Evolutionary conservation across 1,139 yeast species (phyloP), one percentile per base, ranked within the genome.

Genomic region (Pneumocystis wakefieldiae): DNA sequence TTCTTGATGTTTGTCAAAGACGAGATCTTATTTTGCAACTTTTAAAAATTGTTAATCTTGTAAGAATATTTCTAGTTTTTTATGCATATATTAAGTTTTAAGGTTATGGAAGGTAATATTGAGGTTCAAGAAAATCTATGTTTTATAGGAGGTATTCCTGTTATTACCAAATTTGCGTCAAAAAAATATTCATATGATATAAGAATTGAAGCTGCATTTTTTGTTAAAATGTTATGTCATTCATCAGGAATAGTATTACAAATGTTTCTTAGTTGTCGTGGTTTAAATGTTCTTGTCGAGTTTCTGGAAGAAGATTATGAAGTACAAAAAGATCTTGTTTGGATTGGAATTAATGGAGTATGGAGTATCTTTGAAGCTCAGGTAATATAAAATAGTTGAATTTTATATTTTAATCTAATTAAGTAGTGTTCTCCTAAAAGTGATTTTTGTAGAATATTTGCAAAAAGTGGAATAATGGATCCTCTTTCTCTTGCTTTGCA

Each of bases 261-360:
- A 5, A 76, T 79, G 78, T 80, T 83, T 67, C 76, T 83, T 2
- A 78, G 83, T 2, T 77, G 83, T 68, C 86, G 86, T 12, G 86
- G 86, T 0, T 72, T 83, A 29, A 75, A 78, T 62, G 75, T 79
- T n/a, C 71, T 81, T 48, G 73, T 82, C 3, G 78, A 78, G 64
- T 77, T 83, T 66, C 76, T 83, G 3, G 83, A 81, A 67, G 86
- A 81, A 67, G 67, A 65, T 36, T 79, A 77, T 65, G 80, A 77
- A 61, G 65, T 73, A 3, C 74, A 77, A 5, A 80, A 81, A 0
- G 76, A 76, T 12, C 77, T 82, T 66, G 81, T 83, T 0, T 67
- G 76, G 42, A 77, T 78, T 55, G 77, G 84, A 0, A 75, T 82
- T 37, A 78, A 78, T 61, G 76, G 81, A 42, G 75, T 81, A 55